A percentile compares a stretch with the other conserved stretches of the same genome.
These are phyloP conservation scores for Chamaenerion angustifolium DNA, from an alignment of 345 rosid genomes.

Conservation along the genomic window DNA sequence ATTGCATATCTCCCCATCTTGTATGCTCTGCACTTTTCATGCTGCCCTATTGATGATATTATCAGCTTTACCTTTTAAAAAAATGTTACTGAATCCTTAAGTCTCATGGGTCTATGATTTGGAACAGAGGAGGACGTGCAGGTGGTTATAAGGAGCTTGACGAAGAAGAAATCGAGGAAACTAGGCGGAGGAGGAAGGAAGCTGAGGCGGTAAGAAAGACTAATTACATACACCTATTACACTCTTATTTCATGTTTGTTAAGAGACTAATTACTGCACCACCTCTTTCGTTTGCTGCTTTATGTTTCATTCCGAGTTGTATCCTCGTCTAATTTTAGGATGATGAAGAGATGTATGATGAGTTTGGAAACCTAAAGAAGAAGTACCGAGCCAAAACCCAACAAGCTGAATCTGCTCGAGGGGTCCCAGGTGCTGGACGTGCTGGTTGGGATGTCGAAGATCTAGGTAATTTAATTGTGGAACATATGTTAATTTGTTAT, in stretches of 20 bases:
- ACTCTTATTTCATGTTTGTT: too few relatives aligned
- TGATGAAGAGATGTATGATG: slow-evolving; percentile 97
- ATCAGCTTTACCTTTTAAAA: too few relatives aligned
- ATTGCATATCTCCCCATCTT: too few relatives aligned
- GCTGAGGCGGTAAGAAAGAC: slow-evolving; percentile 61
- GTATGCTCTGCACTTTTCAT: too few relatives aligned
- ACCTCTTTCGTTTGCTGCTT: neutral
- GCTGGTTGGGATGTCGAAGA: slow-evolving; percentile 99
- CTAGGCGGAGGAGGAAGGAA: slow-evolving; percentile 76
- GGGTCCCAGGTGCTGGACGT: slow-evolving; percentile 75
- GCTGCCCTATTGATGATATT: too few relatives aligned
- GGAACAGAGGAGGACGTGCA: slow-evolving; percentile 84
- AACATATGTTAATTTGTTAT: neutral
- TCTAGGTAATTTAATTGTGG: slow-evolving; percentile 31
- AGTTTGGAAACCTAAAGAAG: slow-evolving; percentile 95
- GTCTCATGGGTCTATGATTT: neutral
- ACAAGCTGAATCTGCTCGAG: slow-evolving; percentile 52
- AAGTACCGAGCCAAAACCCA: slow-evolving; percentile 82
- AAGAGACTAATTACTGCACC: too few relatives aligned
- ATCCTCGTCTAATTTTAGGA: slow-evolving; percentile 40
- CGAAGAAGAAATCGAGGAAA: slow-evolving; percentile 97
- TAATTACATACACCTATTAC: too few relatives aligned
- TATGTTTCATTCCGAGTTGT: slow-evolving; percentile 6
- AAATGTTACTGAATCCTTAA: too few relatives aligned
- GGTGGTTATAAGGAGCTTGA: slow-evolving; percentile 99